phyloP scores from a whole-genome alignment of 352 stramenopile genomes.

The Globisporangium carolinianum region DNA sequence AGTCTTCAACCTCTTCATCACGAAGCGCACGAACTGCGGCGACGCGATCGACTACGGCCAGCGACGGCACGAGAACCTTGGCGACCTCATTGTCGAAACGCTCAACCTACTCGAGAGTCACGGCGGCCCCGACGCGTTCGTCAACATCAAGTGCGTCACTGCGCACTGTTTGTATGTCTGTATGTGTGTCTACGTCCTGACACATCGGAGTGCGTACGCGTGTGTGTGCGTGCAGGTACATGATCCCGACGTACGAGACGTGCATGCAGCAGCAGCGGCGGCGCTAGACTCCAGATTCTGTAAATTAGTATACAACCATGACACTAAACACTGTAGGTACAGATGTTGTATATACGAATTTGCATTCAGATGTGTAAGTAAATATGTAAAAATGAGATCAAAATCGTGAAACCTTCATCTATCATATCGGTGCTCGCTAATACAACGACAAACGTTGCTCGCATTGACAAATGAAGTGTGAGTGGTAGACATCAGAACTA shows the following conservation, averaged over 20 bases:
- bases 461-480: no score
- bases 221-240: constrained; percentile 64
- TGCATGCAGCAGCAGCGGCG: constrained; percentile 35
- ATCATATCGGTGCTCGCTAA: no score
- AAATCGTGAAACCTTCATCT: no score
- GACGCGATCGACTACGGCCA: constrained; percentile 92
- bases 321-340: background rate
- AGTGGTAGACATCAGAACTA: no score
- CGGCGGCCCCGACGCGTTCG: constrained; percentile 83
- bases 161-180: background rate
- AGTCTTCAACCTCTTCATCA: constrained; percentile 91
- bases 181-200: background rate
- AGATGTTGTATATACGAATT: no score
- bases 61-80: constrained; percentile 82
- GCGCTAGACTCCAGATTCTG: background rate
- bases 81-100: constrained; percentile 86
- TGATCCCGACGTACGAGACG: constrained; percentile 95
- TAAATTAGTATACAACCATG: no score
- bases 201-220: background rate
- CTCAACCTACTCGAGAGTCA: constrained; percentile 84
- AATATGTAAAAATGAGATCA: no score
- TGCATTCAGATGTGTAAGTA: no score
- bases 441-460: no score
- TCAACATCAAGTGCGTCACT: constrained; percentile 89
- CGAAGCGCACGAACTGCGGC: constrained; percentile 89